Evolutionary conservation across 106 monocot species (phyloP).

Genomic region (Agapanthus africanus): DNA sequence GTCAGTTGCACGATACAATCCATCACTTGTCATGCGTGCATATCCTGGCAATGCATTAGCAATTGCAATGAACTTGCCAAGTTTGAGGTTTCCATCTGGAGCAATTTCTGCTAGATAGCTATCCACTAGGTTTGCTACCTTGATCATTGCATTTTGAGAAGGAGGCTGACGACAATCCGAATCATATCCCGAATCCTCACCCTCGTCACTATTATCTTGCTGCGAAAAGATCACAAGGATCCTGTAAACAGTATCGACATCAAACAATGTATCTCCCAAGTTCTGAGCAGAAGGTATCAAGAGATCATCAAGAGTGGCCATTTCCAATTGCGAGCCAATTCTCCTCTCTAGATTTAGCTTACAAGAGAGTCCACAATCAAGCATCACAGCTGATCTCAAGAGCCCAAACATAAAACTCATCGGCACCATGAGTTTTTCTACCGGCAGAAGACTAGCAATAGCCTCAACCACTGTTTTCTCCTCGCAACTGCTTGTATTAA

Average conservation of each 20-base stretch:
- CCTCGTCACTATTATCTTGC: conserved; percentile 35
- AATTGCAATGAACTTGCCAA: conserved; percentile 34
- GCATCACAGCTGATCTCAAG: conserved; percentile 26
- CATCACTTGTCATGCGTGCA: conserved; percentile 41
- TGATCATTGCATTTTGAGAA: conserved; percentile 36
- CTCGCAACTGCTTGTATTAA: conserved; percentile 9
- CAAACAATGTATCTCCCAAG: conserved; percentile 34
- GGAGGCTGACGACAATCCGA: conserved; percentile 25
- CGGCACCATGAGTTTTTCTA: conserved; percentile 32
- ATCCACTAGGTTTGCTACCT: conserved; percentile 44
- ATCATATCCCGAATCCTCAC: conserved; percentile 23
- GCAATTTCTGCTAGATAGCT: conserved; percentile 61
- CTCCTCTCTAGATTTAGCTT: conserved; percentile 42
- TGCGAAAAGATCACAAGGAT: conserved; percentile 45
- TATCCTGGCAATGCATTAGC: conserved; percentile 35
- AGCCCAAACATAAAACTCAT: conserved; percentile 47
- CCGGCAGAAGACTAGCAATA: conserved; percentile 34
- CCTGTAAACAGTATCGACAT: conserved; percentile 43
- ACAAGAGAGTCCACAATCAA: conserved; percentile 30
- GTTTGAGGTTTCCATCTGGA: conserved; percentile 41
- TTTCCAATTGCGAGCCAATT: conserved; percentile 40
- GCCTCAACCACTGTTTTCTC: conserved; percentile 33
- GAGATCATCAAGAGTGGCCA: conserved; percentile 51
- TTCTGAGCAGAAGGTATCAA: conserved; percentile 32
- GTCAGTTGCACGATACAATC: conserved; percentile 47